These are phyloP conservation scores for Porphyrellus sp. DNA, from an alignment of 1,284 basidiomycete genomes.

Conservation along the genomic window DNA sequence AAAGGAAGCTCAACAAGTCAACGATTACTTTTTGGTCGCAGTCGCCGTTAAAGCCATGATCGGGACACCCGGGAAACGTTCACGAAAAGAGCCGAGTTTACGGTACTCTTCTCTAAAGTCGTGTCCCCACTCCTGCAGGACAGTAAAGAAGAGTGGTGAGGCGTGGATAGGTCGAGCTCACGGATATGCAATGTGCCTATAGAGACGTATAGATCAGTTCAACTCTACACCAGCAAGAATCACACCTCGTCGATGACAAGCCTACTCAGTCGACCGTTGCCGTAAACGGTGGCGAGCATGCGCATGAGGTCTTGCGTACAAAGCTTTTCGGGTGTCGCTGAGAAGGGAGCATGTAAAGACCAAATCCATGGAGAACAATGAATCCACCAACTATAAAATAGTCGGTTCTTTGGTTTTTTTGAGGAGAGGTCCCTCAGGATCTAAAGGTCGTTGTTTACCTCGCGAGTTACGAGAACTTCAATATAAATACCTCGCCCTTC, in stretches of 20 bases:
- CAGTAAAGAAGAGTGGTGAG: not conserved
- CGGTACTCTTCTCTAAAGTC: slow-evolving; percentile 76
- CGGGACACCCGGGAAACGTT: slow-evolving; percentile 66
- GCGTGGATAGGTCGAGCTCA: slow-evolving; percentile 31
- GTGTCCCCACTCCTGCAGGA: slow-evolving; percentile 80
- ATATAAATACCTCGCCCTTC: slow-evolving; percentile 49
- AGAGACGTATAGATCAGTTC: slow-evolving; percentile 2
- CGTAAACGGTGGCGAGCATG: slow-evolving; percentile 51
- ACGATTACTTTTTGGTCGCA: slow-evolving; percentile 57
- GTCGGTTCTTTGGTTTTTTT: slow-evolving; percentile 54
- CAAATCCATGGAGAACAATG: not conserved
- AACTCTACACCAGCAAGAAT: not conserved
- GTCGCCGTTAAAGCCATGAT: slow-evolving; percentile 85
- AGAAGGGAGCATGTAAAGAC: slow-evolving; percentile 12
- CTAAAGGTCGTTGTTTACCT: slow-evolving; percentile 36
- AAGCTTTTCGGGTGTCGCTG: slow-evolving; percentile 76
- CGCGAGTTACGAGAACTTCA: not conserved
- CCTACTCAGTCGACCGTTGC: slow-evolving; percentile 58
- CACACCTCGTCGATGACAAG: slow-evolving; percentile 79
- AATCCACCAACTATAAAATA: slow-evolving; percentile 67
- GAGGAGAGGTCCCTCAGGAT: slow-evolving; percentile 62
- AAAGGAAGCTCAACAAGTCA: not conserved
- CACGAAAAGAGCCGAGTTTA: slow-evolving; percentile 66
- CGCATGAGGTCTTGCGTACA: slow-evolving; percentile 52
- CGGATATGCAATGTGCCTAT: slow-evolving; percentile 85